Percentiles rank a stretch among this genome's conserved stretches.
phyloP scores from a whole-genome alignment of 441 rosid genomes.

The Populus hybrid region DNA sequence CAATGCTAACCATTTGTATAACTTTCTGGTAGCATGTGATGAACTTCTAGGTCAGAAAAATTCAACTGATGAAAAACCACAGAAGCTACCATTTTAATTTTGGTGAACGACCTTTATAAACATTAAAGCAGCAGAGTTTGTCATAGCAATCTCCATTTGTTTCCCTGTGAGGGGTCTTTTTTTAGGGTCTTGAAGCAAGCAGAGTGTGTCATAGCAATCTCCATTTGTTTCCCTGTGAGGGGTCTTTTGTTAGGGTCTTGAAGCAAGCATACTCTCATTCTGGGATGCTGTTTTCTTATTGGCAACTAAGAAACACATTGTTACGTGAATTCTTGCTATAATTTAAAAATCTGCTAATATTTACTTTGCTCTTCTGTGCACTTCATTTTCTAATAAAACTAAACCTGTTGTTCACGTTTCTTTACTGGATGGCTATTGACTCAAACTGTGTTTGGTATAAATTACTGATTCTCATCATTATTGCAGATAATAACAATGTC shows the following conservation, averaged over 20 bases:
- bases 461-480: slow-evolving; percentile 6
- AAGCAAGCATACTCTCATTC: neutral
- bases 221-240: too few relatives aligned
- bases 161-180: too few relatives aligned
- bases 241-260: neutral
- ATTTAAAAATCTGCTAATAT: neutral
- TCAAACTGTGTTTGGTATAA: neutral
- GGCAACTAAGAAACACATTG: too few relatives aligned
- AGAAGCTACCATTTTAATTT: too few relatives aligned
- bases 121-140: neutral
- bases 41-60: too few relatives aligned
- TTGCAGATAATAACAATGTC: slow-evolving; percentile 81
- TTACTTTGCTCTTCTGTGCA: neutral
- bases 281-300: neutral
- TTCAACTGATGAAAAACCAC: too few relatives aligned
- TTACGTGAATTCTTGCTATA: neutral
- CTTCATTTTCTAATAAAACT: neutral
- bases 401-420: neutral
- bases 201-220: too few relatives aligned
- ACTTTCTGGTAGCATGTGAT: neutral
- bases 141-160: too few relatives aligned
- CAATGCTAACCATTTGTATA: too few relatives aligned
- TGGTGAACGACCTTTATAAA: too few relatives aligned
- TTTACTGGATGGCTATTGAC: neutral
- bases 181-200: too few relatives aligned